Base-by-base conservation (phyloP, 345 rosid genomes). In the Corchorus olitorius region DNA sequence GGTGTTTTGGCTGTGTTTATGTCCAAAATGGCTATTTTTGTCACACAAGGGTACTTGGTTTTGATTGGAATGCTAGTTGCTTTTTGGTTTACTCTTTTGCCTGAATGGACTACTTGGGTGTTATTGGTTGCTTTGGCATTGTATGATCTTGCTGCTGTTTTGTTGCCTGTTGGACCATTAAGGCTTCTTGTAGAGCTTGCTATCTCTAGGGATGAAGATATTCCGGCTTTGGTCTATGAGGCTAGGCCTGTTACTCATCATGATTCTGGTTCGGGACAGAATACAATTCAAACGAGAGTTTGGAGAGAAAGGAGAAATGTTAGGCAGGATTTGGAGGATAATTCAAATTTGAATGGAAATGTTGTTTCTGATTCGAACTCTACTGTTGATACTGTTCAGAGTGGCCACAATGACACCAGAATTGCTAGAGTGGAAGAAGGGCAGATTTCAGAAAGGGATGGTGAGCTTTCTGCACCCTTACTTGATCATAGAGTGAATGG, bases 51-150 rank as follows among this genome's bases (percentile, higher is more conserved):
- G 2, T 95, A 95, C 77, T 86, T 94, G 84, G 96, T 95, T 69
- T 79, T 84, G 19, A 93, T 95, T 78, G 99, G 99, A 59, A 83
- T 91, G 71, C 78, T 95, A 65, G 97, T 93, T 78, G 99, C 99
- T 75, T 95, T 86, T 85, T 93, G 97, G 92, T 95, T 93, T 75
- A 93, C 98, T 17, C 83, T 91, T 63, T 78, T 95, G 35, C 97
- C 99, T 70, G 98, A 95, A 73, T 95, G 97, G 99, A 93, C 99
- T 6, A 95, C 97, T 76, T 95, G 98, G 99, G 83, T 78, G 22
- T 84, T 93, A n/a, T 83, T 95, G 58, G 87, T 95, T 45, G 97
- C 97, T 55, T 76, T 95, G 86, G 89, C 97, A 34, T 73, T 95
- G 73, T 95, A 94, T 77, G 97, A 93, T 81, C 87, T 94, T 69